Base-by-base conservation (phyloP, 2,329 filamentous ascomycete species). In the Teratosphaeriaceae sp. region DNA sequence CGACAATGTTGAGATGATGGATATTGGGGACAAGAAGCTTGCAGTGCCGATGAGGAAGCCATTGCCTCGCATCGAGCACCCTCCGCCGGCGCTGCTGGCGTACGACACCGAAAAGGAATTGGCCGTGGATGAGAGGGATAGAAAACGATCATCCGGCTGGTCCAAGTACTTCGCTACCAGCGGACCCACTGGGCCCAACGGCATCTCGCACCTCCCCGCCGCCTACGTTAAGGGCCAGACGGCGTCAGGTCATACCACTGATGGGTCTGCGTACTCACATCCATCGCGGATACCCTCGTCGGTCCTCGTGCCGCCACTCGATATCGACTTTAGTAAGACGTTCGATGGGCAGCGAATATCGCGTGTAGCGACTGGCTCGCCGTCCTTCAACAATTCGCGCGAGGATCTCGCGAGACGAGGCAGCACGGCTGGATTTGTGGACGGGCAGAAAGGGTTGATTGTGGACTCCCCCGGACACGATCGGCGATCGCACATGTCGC, bases 231-330 rank as follows among this genome's bases (percentile, higher is more conserved):
- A 68, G 60, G 36, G 68, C 15, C 29, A 49, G 61, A 46, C 62
- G 55, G 18, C 51, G 44, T 36, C 68, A 59, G 62, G 24, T 68
- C 62, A 12, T 22, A 67, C 65, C 52, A 82, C 77, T 0, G 67
- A 71, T n/a, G 68, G 60, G 16, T 80, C 74, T 3, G 76, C 52
- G 22, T 58, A 57, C 42, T 57, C 58, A 80, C 78, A 39, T 7
- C 46, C 50, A 3, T 59, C 56, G 27, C 53, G 53, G 3, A 61
- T 62, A 43, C 60, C 61, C 1, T 69, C 81, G 50, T 85, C 83
- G n/a, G 79, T 78, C 16, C 78, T 81, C 0, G 77, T 86, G 0
- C 79, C 82, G n/a, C 80, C 84, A 1, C 68, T 86, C 20, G 76
- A 79, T 46, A 71, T 87, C 42, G 69, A 73, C 44, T 61, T 61